These are phyloP conservation scores for Saccharomyces eubayanus DNA, from an alignment of 805 yeast genomes.

Conservation along the genomic window DNA sequence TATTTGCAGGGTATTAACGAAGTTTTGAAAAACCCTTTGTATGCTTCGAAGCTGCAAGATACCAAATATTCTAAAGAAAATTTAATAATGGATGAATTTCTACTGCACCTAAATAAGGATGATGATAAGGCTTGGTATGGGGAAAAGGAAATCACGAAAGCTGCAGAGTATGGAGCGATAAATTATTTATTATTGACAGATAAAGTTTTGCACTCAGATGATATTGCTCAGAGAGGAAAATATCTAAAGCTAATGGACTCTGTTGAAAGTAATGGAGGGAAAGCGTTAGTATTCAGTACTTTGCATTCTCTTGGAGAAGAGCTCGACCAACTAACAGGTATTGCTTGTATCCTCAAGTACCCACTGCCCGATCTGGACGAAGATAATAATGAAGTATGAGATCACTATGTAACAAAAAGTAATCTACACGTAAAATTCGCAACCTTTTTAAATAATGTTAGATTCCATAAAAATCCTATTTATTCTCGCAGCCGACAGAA, in stretches of 20 bases:
- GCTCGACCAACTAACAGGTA: constrained; percentile 79
- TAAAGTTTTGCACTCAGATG: constrained; percentile 67
- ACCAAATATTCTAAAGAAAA: constrained; percentile 81
- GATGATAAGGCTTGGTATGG: constrained; percentile 92
- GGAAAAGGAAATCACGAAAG: constrained; percentile 64
- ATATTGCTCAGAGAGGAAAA: constrained; percentile 55
- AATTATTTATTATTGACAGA: constrained; percentile 71
- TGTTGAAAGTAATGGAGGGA: constrained; percentile 66
- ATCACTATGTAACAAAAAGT: background rate
- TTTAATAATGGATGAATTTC: constrained; percentile 63
- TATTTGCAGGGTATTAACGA: constrained; percentile 88
- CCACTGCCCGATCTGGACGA: constrained; percentile 78
- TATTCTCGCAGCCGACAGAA: no score
- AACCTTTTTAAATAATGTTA: background rate
- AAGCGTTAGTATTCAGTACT: constrained; percentile 71
- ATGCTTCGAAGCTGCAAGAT: constrained; percentile 57
- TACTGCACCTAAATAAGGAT: constrained; percentile 66
- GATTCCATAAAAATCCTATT: no score
- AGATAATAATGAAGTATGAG: constrained; percentile 37
- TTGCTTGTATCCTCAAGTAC: constrained; percentile 78
- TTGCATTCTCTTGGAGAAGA: constrained; percentile 88
- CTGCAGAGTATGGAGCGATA: constrained; percentile 71
- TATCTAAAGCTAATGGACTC: constrained; percentile 60
- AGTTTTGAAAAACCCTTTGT: constrained; percentile 62
- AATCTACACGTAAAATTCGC: background rate